phyloP scores from a whole-genome alignment of 2,329 filamentous ascomycete species.

The Epichloe uncinata region DNA sequence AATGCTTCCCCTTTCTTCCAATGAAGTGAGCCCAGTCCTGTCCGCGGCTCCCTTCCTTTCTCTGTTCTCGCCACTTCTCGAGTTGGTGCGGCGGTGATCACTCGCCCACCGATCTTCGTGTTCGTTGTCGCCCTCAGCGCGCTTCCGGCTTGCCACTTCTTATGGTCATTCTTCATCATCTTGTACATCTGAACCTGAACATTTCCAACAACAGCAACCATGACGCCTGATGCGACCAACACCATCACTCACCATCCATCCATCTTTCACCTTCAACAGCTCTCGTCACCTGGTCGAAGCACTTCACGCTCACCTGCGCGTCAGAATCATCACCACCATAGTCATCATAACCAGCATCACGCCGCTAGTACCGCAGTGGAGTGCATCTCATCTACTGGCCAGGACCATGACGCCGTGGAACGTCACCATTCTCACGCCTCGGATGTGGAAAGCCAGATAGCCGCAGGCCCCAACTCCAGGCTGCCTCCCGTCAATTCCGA shows the following conservation, averaged over 20 bases:
- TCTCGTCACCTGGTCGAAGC: slow-evolving; percentile 14
- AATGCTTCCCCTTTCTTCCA: too few species aligned
- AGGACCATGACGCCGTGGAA: slow-evolving; percentile 25
- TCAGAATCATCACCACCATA: slow-evolving; percentile 4
- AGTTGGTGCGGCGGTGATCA: neutral
- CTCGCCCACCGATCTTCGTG: neutral
- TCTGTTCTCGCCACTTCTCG: neutral
- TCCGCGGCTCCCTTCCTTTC: neutral
- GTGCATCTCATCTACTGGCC: slow-evolving; percentile 18
- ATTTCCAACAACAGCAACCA: slow-evolving; percentile 8
- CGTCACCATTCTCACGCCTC: slow-evolving; percentile 26
- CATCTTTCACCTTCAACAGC: slow-evolving; percentile 27
- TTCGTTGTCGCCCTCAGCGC: neutral
- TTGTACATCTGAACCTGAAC: neutral
- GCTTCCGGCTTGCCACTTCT: neutral
- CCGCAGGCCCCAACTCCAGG: slow-evolving; percentile 23
- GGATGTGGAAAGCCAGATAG: slow-evolving; percentile 37
- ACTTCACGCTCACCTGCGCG: slow-evolving; percentile 15
- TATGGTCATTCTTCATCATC: neutral
- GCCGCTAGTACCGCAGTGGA: slow-evolving; percentile 36
- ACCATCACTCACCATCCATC: slow-evolving; percentile 31
- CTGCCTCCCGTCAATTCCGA: slow-evolving; percentile 46
- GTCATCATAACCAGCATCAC: slow-evolving; percentile 10
- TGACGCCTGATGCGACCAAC: slow-evolving; percentile 29
- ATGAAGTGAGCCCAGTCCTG: too few species aligned